Base-by-base conservation (phyloP, 2,329 filamentous ascomycete species). In the Penicillium brasilianum region DNA sequence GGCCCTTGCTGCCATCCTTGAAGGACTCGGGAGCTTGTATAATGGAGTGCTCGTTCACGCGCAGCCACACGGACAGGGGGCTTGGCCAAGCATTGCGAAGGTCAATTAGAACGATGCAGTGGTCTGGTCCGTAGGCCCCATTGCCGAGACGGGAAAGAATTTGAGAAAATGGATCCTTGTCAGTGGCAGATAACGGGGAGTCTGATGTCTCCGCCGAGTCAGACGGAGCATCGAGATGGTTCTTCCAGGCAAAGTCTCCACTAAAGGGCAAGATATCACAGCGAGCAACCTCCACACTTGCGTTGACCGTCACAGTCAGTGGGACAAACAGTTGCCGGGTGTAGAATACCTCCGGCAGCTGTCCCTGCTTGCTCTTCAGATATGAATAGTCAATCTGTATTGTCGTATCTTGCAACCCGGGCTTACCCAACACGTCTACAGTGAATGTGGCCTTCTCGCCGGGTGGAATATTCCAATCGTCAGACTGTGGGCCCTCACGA, bases 81-180 rank as follows among this genome's bases (percentile, higher is more conserved):
- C 87, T 91, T 2, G 92, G 93, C 93, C 93, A 97, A 0, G 90
- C 88, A 72, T 98, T 98, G 58, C 92, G 88, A 30, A 97, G 81
- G 76, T 97, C 94, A 54, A 97, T 81, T 1, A 95, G 81, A 2
- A 97, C 79, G 39, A 97, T 82, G 71, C 92, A 96, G 71, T 92
- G 88, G 43, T 92, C 86, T 55, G 87, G 66, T 69, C 80, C 70
- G 75, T 83, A 62, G 59, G 76, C 71, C 16, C 77, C 72, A 9
- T 74, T 70, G 1, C 77, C 76, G 32, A 81, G 76, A 20, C 80
- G 76, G 11, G 74, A 73, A 28, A 85, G 73, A 46, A 83, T 72
- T 39, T 77, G 74, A 14, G 82, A 79, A 54, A 85, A 82, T 37
- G 80, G 76, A 34, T 76, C 71, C 49, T 77, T 71, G 10, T 73